Evolutionary conservation across 331 rosid genomes (phyloP).

Genomic region (Spiraea crenata): DNA sequence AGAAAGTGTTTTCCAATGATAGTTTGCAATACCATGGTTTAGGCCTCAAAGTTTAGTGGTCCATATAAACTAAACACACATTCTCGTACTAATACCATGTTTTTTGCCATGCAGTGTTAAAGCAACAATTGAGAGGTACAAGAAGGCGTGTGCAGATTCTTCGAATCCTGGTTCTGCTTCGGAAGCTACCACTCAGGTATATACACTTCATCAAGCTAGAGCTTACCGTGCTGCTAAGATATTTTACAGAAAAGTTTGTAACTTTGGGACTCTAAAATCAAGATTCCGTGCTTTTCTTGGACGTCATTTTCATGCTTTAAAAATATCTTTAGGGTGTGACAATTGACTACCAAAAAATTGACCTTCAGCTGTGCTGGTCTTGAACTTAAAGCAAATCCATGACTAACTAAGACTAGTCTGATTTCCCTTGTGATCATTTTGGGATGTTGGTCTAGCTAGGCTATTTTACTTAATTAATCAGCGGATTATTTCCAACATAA

Average conservation of each 20-base stretch:
- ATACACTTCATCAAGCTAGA: neutral
- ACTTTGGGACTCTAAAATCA: neutral
- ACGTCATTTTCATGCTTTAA: neutral
- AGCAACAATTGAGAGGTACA: constrained; percentile 85
- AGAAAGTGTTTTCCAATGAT: neutral
- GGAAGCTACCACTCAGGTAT: constrained; percentile 89
- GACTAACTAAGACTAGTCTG: neutral
- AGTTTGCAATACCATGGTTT: neutral
- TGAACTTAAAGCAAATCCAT: neutral
- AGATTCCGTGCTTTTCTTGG: neutral
- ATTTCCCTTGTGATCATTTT: neutral
- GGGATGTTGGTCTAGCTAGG: neutral
- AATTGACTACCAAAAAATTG: neutral
- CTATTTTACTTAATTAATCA: neutral
- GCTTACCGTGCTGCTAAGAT: neutral
- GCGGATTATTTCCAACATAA: neutral
- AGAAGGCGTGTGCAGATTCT: constrained; percentile 72
- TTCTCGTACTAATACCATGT: neutral
- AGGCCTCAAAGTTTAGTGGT: neutral
- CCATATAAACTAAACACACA: neutral
- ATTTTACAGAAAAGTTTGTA: neutral
- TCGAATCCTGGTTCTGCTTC: constrained; percentile 75
- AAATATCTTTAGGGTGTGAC: neutral
- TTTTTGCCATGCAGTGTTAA: constrained; percentile 61
- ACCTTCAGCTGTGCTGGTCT: neutral